Percentiles rank a stretch among this genome's conserved stretches.
phyloP scores from a whole-genome alignment of 768 basidiomycete species.

The Boletales sp. region DNA sequence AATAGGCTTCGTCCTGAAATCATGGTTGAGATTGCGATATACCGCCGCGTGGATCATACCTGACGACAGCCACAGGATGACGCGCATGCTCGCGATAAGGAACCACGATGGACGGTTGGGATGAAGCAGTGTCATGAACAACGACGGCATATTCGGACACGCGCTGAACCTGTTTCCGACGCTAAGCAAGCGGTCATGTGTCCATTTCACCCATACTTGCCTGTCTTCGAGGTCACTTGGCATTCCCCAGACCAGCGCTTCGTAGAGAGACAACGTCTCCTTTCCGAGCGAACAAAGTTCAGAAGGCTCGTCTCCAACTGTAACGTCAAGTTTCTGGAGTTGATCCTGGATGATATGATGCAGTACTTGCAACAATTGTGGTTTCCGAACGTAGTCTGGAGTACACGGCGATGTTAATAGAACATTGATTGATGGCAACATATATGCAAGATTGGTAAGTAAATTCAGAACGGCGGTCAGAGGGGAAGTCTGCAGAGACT shows the following conservation, averaged over 20 bases:
- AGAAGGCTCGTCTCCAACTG: conserved; percentile 20
- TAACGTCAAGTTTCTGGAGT: conserved; percentile 33
- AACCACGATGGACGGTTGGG: conserved; percentile 50
- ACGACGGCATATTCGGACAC: conserved; percentile 37
- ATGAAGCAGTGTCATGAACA: conserved; percentile 48
- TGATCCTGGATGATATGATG: conserved; percentile 41
- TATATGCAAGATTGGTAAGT: conserved; percentile 42
- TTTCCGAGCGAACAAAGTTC: conserved; percentile 33
- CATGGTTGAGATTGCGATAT: conserved; percentile 3
- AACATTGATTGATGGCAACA: conserved; percentile 46
- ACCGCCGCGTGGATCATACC: conserved; percentile 22
- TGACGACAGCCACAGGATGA: conserved; percentile 53
- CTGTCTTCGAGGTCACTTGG: conserved; percentile 40
- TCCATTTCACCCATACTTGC: conserved; percentile 16
- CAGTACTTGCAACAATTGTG: conserved; percentile 38
- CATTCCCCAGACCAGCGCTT: conserved; percentile 49
- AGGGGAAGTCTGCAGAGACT: conserved; percentile 37
- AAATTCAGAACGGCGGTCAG: conserved; percentile 54
- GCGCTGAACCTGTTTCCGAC: conserved; percentile 32
- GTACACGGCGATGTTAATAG: conserved; percentile 32
- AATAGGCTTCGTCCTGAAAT: conserved; percentile 42
- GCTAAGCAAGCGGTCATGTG: neutral
- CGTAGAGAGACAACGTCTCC: conserved; percentile 47
- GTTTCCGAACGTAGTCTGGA: conserved; percentile 23
- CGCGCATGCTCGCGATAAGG: conserved; percentile 43